These are phyloP conservation scores for Alternaria alternata DNA, from an alignment of 2,329 filamentous ascomycete species.

Conservation along the genomic window DNA sequence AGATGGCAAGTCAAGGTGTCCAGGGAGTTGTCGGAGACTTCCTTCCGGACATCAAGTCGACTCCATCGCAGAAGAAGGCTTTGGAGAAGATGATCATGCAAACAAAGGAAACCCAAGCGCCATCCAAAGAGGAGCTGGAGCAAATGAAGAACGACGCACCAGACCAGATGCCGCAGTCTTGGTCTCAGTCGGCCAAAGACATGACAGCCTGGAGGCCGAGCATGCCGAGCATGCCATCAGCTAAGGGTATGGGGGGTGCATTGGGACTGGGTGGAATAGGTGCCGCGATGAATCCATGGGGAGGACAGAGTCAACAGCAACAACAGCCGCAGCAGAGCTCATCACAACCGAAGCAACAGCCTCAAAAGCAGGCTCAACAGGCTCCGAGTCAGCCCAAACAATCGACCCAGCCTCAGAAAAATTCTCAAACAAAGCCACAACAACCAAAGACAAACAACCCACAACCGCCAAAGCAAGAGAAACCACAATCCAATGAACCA, in stretches of 20 bases:
- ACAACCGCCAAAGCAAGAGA: conserved; percentile 26
- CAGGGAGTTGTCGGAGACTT: conserved; percentile 43
- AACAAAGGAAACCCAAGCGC: conserved; percentile 44
- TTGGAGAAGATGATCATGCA: conserved; percentile 52
- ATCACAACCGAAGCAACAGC: conserved; percentile 10
- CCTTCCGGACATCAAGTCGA: conserved; percentile 47
- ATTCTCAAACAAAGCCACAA: conserved; percentile 4
- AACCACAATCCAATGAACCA: conserved; percentile 14
- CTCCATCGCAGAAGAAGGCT: conserved; percentile 45
- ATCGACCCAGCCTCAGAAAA: conserved; percentile 1
- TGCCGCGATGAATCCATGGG: conserved; percentile 14
- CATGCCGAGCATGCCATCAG: conserved; percentile 42
- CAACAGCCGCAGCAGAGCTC: conserved; percentile 13
- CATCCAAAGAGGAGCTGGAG: conserved; percentile 44
- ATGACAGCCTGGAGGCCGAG: conserved; percentile 44
- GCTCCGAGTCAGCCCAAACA: neutral
- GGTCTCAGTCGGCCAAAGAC: conserved; percentile 44
- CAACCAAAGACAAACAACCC: conserved; percentile 4
- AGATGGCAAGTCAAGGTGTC: conserved; percentile 49
- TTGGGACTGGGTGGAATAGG: conserved; percentile 28
- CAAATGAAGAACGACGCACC: conserved; percentile 46
- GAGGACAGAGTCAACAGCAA: conserved; percentile 16
- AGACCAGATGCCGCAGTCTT: conserved; percentile 44
- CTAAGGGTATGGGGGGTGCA: conserved; percentile 33
- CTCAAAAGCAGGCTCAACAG: neutral